Evolutionary conservation across 1,139 yeast species (phyloP).

Genomic region (Geotrichum europaeum): DNA sequence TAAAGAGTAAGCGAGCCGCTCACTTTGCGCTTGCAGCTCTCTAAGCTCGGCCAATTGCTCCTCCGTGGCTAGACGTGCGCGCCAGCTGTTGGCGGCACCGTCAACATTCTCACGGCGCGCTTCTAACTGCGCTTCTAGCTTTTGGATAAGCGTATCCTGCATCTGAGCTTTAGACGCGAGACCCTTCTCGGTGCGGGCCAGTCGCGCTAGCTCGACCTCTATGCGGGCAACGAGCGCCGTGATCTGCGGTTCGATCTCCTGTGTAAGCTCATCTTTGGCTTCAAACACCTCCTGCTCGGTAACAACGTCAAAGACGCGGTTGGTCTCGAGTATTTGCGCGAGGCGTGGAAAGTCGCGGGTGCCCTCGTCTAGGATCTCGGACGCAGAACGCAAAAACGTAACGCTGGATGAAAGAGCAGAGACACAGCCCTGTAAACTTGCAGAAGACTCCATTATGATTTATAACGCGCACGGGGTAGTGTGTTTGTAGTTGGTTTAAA

Average conservation of each 20-base stretch:
- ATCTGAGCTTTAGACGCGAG: conserved; percentile 27
- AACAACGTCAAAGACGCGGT: conserved; percentile 30
- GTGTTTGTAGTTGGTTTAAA: not conserved
- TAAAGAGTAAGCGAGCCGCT: conserved; percentile 35
- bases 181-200: conserved; percentile 26
- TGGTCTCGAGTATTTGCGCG: conserved; percentile 23
- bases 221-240: conserved; percentile 22
- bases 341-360: conserved; percentile 26
- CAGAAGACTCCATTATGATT: conserved; percentile 18
- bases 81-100: conserved; percentile 18
- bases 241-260: conserved; percentile 30
- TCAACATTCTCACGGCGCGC: not conserved
- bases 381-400: conserved; percentile 19
- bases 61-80: conserved; percentile 28
- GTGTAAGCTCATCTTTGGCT: conserved; percentile 26
- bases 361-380: conserved; percentile 21
- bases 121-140: conserved; percentile 10
- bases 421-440: conserved; percentile 12
- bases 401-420: conserved; percentile 10
- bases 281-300: conserved; percentile 27
- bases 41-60: conserved; percentile 37
- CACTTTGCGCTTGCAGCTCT: conserved; percentile 35
- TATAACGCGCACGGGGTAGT: not conserved
- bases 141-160: conserved; percentile 10
- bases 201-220: conserved; percentile 26